Base-by-base conservation (phyloP, 495 filamentous ascomycete species). In the Hypoxylon rickii region DNA sequence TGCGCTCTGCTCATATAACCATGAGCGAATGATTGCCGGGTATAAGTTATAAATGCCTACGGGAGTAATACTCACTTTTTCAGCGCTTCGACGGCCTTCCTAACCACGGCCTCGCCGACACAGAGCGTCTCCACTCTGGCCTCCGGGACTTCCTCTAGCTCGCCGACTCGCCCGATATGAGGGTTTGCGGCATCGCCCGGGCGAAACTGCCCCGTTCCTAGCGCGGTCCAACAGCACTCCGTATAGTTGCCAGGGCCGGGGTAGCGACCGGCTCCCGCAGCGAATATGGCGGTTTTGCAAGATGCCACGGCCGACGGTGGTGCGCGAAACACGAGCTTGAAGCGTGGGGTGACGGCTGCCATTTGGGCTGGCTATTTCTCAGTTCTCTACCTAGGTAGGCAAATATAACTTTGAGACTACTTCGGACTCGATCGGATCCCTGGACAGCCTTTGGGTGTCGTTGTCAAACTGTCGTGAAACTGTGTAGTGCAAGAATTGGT, bases 21-120 rank as follows among this genome's bases (percentile, higher is more conserved):
- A n/a, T 22, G 15, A 4, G n/a, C 44, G n/a, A n/a, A n/a, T n/a
- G n/a, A n/a, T 11, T 16, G 17, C 2, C 38, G 11, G n/a, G n/a
- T n/a, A n/a, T n/a, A n/a, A n/a, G n/a, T n/a, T n/a, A n/a, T n/a
- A n/a, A n/a, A n/a, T n/a, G n/a, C n/a, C n/a, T n/a, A n/a, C n/a
- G n/a, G n/a, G n/a, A n/a, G n/a, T n/a, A n/a, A n/a, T n/a, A 75
- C 80, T 58, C 51, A 86, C 85, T 66, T 75, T 69, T 86, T 88
- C 71, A 90, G 66, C 26, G 83, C 85, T 24, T 70, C 73, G 1
- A 86, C 80, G 10, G 78, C 83, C 18, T 64, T 64, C 47, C 51
- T 58, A 2, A 69, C 66, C 5, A 77, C 68, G 3, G 77, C 73
- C 59, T 71, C 68, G 4, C 76, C 72, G 10, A 74, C 61, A 58